Evolutionary conservation across 371 early-diverging fungal genomes (phyloP), one percentile per base, ranked within the genome.

Genomic region (Lichtheimia ramosa): DNA sequence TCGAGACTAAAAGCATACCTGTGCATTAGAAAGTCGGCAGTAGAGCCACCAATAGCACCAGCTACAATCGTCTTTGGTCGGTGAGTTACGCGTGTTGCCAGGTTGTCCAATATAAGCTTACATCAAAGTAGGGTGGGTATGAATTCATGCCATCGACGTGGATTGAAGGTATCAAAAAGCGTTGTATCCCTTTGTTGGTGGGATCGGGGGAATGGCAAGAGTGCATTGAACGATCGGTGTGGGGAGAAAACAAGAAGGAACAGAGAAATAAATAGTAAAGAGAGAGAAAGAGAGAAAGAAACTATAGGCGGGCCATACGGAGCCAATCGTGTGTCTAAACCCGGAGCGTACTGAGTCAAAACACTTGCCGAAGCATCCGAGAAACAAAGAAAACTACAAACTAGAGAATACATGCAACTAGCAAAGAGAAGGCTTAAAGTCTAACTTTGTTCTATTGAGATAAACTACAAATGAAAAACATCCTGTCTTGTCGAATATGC

Each of bases 11-110:
- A 5, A 12, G 16, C 13, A 50, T 75, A 88, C 87, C 88, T 84
- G 64, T 90, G 92, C 89, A 91, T 88, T 21, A 83, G 54, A 53
- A 84, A 82, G 76, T 91, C 92, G 46, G 88, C 92, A 13, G 86
- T 65, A 1, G 86, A 74, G 40, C 90, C 92, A 57, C 85, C 92
- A 43, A 91, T 61, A 12, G 86, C 89, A 49, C 92, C 92, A 24
- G 86, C 86, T 56, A 88, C 62, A 54, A 85, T 76, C 46, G 84
- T 79, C 89, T 90, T 58, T 60, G 3, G 34, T 34, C 34, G 34
- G 34, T 34, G 34, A 34, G 34, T 10, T 34, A 34, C 34, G 34
- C 34, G 34, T 34, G 34, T 34, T 34, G 34, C 1, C 6, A 34
- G 34, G 34, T 10, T 34, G 34, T n/a, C 3, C 18, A 39, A 12